A percentile compares a stretch with the other conserved stretches of the same genome.
Conservation (phyloP, 1,284 basidiomycete genomes). For the Lignosus rhinocerotis region DNA sequence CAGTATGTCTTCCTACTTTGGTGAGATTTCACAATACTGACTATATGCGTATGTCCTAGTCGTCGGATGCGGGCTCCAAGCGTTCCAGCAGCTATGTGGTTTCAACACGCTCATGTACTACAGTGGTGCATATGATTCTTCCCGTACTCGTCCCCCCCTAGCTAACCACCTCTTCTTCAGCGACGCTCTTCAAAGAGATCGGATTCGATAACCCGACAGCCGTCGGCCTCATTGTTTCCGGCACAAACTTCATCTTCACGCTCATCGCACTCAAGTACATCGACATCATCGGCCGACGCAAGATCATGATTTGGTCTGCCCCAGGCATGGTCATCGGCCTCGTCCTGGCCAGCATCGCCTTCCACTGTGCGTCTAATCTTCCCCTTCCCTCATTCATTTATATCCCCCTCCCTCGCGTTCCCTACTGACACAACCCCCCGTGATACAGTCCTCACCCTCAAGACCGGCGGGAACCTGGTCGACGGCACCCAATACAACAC, state of each 20-base stretch:
- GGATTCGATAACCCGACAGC: slow-evolving; percentile 82
- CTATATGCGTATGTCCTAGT: slow-evolving; percentile 40
- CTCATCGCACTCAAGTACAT: slow-evolving; percentile 82
- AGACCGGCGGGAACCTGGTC: slow-evolving; percentile 67
- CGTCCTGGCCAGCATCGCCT: slow-evolving; percentile 70
- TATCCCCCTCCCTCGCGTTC: not conserved
- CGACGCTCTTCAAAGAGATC: slow-evolving; percentile 78
- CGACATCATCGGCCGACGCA: slow-evolving; percentile 75
- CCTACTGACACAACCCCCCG: not conserved
- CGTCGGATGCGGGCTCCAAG: slow-evolving; percentile 79
- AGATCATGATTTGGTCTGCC: slow-evolving; percentile 75
- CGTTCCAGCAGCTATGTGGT: slow-evolving; percentile 81
- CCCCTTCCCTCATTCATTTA: not conserved
- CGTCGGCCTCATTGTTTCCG: slow-evolving; percentile 76
- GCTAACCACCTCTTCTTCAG: slow-evolving; percentile 25
- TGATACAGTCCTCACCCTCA: slow-evolving; percentile 60
- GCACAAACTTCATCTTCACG: slow-evolving; percentile 83
- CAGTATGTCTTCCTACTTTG: slow-evolving; percentile 44
- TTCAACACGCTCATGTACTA: slow-evolving; percentile 74
- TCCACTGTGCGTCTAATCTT: slow-evolving; percentile 60
- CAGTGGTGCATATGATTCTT: slow-evolving; percentile 35
- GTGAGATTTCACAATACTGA: not conserved
- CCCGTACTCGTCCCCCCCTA: not conserved
- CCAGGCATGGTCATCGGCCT: slow-evolving; percentile 80
- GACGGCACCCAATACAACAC: slow-evolving; percentile 65